Percentiles rank a stretch among this genome's conserved stretches.
Evolutionary conservation across 352 stramenopile genomes (phyloP).

Genomic region (Pythium phragmiticola): DNA sequence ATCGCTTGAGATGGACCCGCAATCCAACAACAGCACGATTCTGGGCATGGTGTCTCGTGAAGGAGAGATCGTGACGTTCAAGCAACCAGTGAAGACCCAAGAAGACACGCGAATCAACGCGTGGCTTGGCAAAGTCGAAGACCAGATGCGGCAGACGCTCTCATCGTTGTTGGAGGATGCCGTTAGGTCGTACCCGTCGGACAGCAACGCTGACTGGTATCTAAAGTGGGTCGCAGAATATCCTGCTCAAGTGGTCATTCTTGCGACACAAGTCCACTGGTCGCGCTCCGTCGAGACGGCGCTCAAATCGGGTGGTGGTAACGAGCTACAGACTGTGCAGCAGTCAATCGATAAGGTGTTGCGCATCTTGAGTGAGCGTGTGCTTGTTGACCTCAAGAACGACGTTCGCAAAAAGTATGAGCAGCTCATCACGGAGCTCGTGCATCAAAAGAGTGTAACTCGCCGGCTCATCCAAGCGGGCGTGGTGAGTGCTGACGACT

Average conservation of each 20-base stretch:
- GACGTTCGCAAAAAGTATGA: conserved; percentile 99
- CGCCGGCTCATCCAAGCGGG: conserved; percentile 87
- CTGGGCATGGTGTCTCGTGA: conserved; percentile 97
- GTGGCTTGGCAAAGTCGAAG: conserved; percentile 97
- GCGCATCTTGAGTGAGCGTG: conserved; percentile 95
- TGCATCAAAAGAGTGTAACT: conserved; percentile 98
- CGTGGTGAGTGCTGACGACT: conserved; percentile 90
- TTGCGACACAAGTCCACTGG: conserved; percentile 98
- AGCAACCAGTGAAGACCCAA: conserved; percentile 89
- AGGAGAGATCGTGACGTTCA: conserved; percentile 96
- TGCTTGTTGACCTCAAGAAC: conserved; percentile 93
- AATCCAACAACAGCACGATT: conserved; percentile 64
- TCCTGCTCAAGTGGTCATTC: conserved; percentile 98
- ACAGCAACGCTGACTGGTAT: conserved; percentile 86
- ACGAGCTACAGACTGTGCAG: conserved; percentile 45
- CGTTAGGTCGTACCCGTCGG: conserved; percentile 74
- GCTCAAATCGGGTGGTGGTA: conserved; percentile 63
- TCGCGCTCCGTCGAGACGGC: conserved; percentile 92
- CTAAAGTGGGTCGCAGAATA: conserved; percentile 97
- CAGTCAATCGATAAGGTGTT: conserved; percentile 85
- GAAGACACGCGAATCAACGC: conserved; percentile 92
- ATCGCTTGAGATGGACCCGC: conserved; percentile 82
- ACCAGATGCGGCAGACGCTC: conserved; percentile 96
- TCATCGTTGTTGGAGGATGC: conserved; percentile 94
- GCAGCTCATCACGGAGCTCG: conserved; percentile 99